Base-by-base conservation (phyloP, 306 rosid genomes). In the Sophora flavescens region DNA sequence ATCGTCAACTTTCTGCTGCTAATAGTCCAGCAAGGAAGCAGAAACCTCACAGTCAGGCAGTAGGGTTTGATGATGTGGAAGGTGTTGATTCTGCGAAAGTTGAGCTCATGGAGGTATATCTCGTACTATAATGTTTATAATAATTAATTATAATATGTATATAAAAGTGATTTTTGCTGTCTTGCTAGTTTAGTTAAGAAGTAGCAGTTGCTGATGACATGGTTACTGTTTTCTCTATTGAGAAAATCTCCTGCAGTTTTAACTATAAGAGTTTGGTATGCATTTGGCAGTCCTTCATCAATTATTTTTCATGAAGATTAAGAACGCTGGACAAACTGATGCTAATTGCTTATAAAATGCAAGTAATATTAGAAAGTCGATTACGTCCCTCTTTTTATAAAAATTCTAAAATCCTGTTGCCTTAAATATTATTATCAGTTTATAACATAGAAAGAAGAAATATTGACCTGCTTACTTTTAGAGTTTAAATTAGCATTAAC, bases 41-140 rank as follows among this genome's bases (percentile, higher is more conserved):
- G 73, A 81, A 71, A 74, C 91, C 90, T 3, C 78, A 89, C 57
- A 78, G 82, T 50, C 96, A 87, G 77, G 78, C 81, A 44, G 89
- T 92, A 76, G 97, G 97, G 16, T 95, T 95, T 61, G 97, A 92
- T 62, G 98, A 95, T 32, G 98, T 95, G 17, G 96, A 95, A 83
- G 98, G 98, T 58, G 98, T 95, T 62, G 97, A 95, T 87, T 78
- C 87, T 68, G 97, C 97, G 9, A 95, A 95, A 86, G 84, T 88
- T 65, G 98, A 95, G 83, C 97, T 95, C 71, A 80, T 92, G 96
- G 98, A 95, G 98, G 98, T 95, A 87, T 38, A 64, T 74, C 69
- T 76, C 33, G 16, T 70, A 41, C 44, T 59, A 42, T 56, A 30
- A 74, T 18, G 63, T 63, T 52, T 32, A 61, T 50, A 7, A 22